Evolutionary conservation across 2,329 filamentous ascomycete genomes (phyloP), one percentile per base, ranked within the genome.

Genomic region (Epichloe bromicola): DNA sequence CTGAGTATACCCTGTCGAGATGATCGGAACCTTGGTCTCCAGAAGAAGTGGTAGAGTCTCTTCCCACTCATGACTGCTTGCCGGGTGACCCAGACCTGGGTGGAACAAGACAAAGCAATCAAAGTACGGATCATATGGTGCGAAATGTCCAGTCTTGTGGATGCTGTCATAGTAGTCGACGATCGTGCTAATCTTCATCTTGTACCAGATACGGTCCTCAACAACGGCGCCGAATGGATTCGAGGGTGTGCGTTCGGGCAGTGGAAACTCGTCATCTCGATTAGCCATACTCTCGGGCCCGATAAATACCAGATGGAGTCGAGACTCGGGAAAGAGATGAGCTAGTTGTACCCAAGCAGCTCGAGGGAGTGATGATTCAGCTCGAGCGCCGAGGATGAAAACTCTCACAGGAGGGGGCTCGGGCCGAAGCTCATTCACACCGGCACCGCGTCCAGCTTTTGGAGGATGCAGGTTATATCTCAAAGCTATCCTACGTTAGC

Each of bases 101-200:
- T 98, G 94, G 75, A 97, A 98, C 48, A 96, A 78, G 61, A 98
- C 83, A 64, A 98, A 95, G 67, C 87, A 93, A 73, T 98, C 93
- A 67, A 98, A 95, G 71, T 98, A 98, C 1, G 93, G 93, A 64
- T 98, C 93, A 64, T 94, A 96, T 0, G 94, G 93, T 52, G 86
- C 82, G 71, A 97, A 98, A 64, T 90, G 79, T 46, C 88, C 85
- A 0, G 91, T 86, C 65, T 89, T 82, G 71, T 98, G 91, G 59
- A 98, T 80, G 2, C 88, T 97, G 69, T 98, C 91, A 72, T 94
- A 98, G 71, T 98, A 96, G 60, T 98, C 93, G 48, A 97, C 91
- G 62, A 90, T 95, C 0, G 94, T 98, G 66, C 85, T 93, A 62
- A 98, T 95, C 74, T 98, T 98, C 80, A 97, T 82, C 58, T 85